Evolutionary conservation across 2,329 filamentous ascomycete genomes (phyloP).

Genomic region (Colletotrichum magnum): DNA sequence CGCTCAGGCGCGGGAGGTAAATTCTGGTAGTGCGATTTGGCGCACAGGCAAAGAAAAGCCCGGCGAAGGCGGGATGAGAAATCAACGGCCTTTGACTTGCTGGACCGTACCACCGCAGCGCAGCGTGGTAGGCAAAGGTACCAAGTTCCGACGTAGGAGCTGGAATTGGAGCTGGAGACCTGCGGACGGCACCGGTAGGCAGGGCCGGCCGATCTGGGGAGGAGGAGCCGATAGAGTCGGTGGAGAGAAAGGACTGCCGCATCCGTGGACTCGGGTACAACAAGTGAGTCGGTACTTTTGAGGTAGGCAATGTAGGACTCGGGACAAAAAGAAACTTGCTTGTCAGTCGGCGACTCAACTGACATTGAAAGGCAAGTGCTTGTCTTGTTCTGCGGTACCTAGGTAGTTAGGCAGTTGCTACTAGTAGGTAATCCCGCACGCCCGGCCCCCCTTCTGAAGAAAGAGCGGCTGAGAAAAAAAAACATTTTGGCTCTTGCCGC

Average conservation of each 20-base stretch:
- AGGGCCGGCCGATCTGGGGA: conserved; percentile 3
- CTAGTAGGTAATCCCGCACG: neutral
- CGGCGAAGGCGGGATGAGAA: conserved; percentile 20
- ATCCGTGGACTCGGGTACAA: neutral
- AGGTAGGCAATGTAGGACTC: too few species aligned
- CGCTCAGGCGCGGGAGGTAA: too few species aligned
- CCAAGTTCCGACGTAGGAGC: neutral
- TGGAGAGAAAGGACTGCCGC: conserved; percentile 6
- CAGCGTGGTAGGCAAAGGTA: neutral
- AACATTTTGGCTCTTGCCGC: conserved; percentile 13
- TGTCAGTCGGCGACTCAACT: too few species aligned
- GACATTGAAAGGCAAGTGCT: too few species aligned
- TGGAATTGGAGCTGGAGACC: neutral
- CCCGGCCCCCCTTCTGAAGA: neutral
- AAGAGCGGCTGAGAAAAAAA: neutral
- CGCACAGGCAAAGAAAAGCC: neutral
- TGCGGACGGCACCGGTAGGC: neutral
- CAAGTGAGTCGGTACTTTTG: too few species aligned
- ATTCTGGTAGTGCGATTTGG: neutral
- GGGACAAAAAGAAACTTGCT: too few species aligned
- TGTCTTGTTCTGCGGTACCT: too few species aligned
- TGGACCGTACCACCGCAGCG: neutral
- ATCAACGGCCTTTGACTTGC: conserved; percentile 9
- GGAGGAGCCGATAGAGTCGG: neutral
- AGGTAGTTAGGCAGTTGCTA: too few species aligned